Evolutionary conservation across 192 early-diverging fungal species (phyloP).

Genomic region (Funneliformis geosporum): DNA sequence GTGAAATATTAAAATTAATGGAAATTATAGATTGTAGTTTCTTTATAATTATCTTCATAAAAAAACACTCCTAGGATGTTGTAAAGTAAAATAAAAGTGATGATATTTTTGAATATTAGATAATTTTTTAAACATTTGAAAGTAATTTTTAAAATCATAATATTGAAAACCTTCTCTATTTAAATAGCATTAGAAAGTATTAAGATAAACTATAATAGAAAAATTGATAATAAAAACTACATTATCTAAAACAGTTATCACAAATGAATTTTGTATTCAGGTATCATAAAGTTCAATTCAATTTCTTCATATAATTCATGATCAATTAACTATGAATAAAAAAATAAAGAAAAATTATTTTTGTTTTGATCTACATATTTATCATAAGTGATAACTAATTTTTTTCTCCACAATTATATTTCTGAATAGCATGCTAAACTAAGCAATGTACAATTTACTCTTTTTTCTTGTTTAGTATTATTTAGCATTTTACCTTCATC

Average conservation of each 20-base stretch:
- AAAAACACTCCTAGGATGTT: too few relatives aligned
- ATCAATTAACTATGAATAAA: too few relatives aligned
- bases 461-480: background rate
- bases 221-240: background rate
- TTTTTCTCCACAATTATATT: background rate
- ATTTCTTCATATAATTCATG: background rate
- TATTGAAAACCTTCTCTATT: background rate
- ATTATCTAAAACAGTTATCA: background rate
- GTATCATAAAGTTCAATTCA: constrained; percentile 5
- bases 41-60: too few relatives aligned
- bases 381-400: background rate
- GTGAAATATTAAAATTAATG: too few relatives aligned
- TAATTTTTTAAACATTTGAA: background rate
- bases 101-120: background rate
- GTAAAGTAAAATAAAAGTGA: background rate
- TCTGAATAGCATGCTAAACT: background rate
- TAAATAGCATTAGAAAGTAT: background rate
- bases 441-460: background rate
- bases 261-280: background rate
- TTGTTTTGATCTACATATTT: background rate
- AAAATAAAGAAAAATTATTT: background rate
- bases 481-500: background rate
- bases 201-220: background rate
- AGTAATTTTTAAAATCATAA: background rate
- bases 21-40: too few relatives aligned